Percentiles rank a stretch among this genome's conserved stretches.
phyloP scores from a whole-genome alignment of 148 eudicot species.

The Amaranthus cruentus region DNA sequence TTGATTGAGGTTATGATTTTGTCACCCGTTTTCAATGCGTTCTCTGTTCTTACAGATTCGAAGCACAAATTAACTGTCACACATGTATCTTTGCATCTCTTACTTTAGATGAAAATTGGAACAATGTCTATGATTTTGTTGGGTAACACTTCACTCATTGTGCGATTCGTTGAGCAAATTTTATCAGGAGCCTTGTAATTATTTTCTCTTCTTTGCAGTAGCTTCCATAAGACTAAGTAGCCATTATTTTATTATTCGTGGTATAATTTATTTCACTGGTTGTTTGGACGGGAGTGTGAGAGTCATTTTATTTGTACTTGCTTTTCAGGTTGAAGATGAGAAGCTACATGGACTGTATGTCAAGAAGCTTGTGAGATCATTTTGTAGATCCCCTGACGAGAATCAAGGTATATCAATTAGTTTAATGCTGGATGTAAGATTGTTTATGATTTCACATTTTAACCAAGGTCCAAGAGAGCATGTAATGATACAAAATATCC shows the following conservation, averaged over 20 bases:
- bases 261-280: not conserved
- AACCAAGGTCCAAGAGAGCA: not conserved
- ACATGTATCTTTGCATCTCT: slow-evolving; percentile 7
- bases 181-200: not conserved
- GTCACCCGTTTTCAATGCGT: not conserved
- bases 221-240: not conserved
- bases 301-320: slow-evolving; percentile 19
- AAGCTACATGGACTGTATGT: slow-evolving; percentile 78
- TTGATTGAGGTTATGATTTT: slow-evolving; percentile 17
- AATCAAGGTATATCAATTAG: slow-evolving; percentile 41
- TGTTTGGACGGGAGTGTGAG: slow-evolving; percentile 1
- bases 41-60: not conserved
- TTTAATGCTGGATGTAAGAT: not conserved
- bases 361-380: slow-evolving; percentile 94
- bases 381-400: slow-evolving; percentile 69
- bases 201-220: not conserved
- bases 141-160: not conserved
- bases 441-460: not conserved
- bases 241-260: not conserved
- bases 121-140: not conserved
- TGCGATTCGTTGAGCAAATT: not conserved
- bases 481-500: not conserved
- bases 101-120: not conserved
- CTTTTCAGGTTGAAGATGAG: slow-evolving; percentile 60
- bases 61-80: not conserved